Percentiles rank a stretch among this genome's conserved stretches.
These are phyloP conservation scores for Pichia thaimueangensis DNA, from an alignment of 805 yeast species.

Conservation along the genomic window DNA sequence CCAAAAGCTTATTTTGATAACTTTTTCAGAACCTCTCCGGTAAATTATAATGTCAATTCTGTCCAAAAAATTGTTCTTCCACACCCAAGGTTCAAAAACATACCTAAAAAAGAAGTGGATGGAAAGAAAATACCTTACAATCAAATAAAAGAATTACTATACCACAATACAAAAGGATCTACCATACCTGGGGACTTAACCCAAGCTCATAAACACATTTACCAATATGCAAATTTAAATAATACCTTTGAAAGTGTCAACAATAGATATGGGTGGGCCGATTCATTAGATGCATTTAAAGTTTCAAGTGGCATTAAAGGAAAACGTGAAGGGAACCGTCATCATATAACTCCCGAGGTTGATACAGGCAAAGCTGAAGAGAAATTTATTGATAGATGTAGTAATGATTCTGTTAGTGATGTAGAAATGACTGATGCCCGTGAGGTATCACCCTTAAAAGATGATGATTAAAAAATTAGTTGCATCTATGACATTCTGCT, in stretches of 20 bases:
- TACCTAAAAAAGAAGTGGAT: conserved; percentile 9
- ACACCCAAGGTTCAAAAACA: conserved; percentile 15
- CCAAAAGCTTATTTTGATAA: neutral
- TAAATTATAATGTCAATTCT: neutral
- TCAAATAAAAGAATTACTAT: conserved; percentile 14
- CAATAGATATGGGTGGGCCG: conserved; percentile 18
- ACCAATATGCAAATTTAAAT: conserved; percentile 17
- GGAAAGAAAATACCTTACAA: conserved; percentile 11
- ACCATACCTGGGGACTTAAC: conserved; percentile 12
- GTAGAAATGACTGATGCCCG: conserved; percentile 6
- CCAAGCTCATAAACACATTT: conserved; percentile 15
- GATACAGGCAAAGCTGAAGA: neutral
- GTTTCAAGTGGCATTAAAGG: conserved; percentile 5
- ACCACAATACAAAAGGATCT: conserved; percentile 11
- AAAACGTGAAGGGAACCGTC: neutral
- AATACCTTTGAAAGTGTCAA: conserved; percentile 17
- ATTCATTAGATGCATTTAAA: conserved; percentile 14
- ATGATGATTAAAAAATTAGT: too few species aligned
- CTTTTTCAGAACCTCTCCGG: neutral
- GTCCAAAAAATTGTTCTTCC: neutral
- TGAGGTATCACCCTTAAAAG: too few species aligned
- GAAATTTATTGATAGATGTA: too few species aligned
- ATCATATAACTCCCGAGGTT: neutral
- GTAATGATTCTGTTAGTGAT: neutral
- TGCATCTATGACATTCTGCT: too few species aligned